Evolutionary conservation across 2,329 filamentous ascomycete genomes (phyloP).

Genomic region (Arthroderma uncinatum): DNA sequence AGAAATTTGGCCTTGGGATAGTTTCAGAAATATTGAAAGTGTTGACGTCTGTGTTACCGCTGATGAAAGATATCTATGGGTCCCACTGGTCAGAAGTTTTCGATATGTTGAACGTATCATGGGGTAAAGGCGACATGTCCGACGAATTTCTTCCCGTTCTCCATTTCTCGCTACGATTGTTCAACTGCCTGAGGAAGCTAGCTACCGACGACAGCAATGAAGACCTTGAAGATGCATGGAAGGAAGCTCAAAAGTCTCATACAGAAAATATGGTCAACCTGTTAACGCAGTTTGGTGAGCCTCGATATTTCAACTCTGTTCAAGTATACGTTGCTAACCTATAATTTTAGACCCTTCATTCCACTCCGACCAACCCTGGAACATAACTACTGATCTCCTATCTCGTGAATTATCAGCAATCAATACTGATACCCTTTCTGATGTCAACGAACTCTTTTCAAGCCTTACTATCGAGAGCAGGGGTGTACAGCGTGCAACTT

Average conservation of each 20-base stretch:
- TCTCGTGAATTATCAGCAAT: constrained; percentile 57
- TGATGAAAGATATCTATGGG: constrained; percentile 72
- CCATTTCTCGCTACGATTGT: constrained; percentile 62
- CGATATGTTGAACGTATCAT: constrained; percentile 47
- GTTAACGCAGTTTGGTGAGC: constrained; percentile 32
- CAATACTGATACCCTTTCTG: constrained; percentile 49
- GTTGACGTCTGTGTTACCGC: constrained; percentile 52
- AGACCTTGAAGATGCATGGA: constrained; percentile 66
- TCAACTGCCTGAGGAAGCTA: constrained; percentile 50
- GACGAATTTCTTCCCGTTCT: constrained; percentile 51
- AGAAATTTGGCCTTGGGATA: constrained; percentile 36
- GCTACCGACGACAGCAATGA: constrained; percentile 58
- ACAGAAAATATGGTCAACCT: constrained; percentile 44
- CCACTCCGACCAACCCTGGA: constrained; percentile 52
- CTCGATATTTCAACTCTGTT: not conserved
- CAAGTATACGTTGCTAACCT: constrained; percentile 3
- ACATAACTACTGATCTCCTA: constrained; percentile 65
- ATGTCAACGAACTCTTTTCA: constrained; percentile 59
- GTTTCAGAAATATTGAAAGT: constrained; percentile 33
- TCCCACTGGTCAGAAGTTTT: constrained; percentile 67
- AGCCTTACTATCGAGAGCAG: constrained; percentile 65
- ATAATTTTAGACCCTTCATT: constrained; percentile 35
- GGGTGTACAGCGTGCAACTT: constrained; percentile 68
- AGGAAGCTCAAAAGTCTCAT: constrained; percentile 46
- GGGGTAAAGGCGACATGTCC: constrained; percentile 41